phyloP scores from a whole-genome alignment of 192 early-diverging fungal species.

The Phycomyces blakesleeanus region DNA sequence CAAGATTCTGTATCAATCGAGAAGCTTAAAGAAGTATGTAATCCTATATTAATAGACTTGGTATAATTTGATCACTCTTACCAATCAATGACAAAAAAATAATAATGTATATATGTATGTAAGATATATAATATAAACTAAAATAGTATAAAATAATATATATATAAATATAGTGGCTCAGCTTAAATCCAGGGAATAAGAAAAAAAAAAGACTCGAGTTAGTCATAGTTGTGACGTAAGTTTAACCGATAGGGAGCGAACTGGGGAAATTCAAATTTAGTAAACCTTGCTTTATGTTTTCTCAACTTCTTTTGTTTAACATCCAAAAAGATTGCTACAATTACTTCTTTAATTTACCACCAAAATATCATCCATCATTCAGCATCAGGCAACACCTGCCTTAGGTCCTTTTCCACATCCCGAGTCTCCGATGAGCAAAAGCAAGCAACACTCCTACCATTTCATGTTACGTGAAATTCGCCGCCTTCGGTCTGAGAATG shows the following conservation, averaged over 20 bases:
- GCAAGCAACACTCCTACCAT: conserved; percentile 17
- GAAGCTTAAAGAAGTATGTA: too few relatives aligned
- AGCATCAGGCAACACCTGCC: conserved; percentile 24
- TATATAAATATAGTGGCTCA: too few relatives aligned
- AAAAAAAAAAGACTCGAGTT: background rate
- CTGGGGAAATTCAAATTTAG: background rate
- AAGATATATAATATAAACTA: too few relatives aligned
- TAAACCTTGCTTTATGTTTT: background rate
- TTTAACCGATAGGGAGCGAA: background rate
- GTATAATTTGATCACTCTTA: too few relatives aligned
- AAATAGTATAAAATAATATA: too few relatives aligned
- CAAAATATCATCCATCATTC: conserved; percentile 39
- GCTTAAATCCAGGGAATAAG: too few relatives aligned
- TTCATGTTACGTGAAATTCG: conserved; percentile 28
- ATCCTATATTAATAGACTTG: too few relatives aligned
- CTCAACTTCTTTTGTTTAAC: background rate
- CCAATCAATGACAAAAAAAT: too few relatives aligned
- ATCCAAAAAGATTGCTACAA: conserved; percentile 18
- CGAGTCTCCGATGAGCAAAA: background rate
- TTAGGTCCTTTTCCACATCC: background rate
- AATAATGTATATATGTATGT: too few relatives aligned
- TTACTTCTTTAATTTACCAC: conserved; percentile 41
- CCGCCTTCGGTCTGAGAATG: conserved; percentile 30
- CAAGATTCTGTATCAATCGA: too few relatives aligned
- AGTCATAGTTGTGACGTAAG: conserved; percentile 5